Conservation (phyloP, 2,329 filamentous ascomycete species). For the Cladosporium velox region DNA sequence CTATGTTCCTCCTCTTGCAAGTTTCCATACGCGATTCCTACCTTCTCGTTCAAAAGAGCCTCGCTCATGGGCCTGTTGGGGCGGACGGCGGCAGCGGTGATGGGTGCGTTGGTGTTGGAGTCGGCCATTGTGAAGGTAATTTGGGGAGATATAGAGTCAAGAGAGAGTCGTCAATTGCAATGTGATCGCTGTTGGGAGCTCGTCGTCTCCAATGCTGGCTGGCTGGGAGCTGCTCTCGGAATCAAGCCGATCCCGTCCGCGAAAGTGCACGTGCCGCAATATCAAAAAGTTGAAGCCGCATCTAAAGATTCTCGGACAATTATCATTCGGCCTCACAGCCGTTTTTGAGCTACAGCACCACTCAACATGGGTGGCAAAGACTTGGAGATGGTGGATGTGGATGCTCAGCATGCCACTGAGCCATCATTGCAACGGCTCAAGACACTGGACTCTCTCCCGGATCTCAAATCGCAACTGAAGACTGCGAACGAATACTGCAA, state of each 20-base stretch:
- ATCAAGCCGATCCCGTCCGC: conserved; percentile 16
- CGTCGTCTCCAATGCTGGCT: conserved; percentile 10
- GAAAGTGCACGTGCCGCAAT: conserved; percentile 13
- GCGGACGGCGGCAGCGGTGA: conserved; percentile 65
- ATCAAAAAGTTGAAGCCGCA: conserved; percentile 21
- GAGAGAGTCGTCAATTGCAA: neutral
- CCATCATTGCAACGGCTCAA: conserved; percentile 42
- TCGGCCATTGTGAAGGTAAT: conserved; percentile 56
- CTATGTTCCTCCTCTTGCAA: neutral
- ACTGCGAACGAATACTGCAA: conserved; percentile 35
- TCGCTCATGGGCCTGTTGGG: conserved; percentile 85
- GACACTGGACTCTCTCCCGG: conserved; percentile 39
- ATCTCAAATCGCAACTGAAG: conserved; percentile 31
- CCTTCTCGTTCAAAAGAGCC: conserved; percentile 98
- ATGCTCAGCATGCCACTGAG: conserved; percentile 33
- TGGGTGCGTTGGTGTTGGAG: conserved; percentile 54
- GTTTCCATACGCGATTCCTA: conserved; percentile 46
- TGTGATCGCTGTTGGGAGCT: conserved; percentile 10
- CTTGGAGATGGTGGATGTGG: conserved; percentile 13
- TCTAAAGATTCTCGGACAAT: neutral
- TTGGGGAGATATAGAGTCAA: conserved; percentile 15
- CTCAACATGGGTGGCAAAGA: conserved; percentile 7
- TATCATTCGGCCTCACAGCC: neutral
- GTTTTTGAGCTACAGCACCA: neutral
- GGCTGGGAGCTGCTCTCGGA: conserved; percentile 15